phyloP scores from a whole-genome alignment of 306 rosid genomes.

The Quercus aquifolioides region DNA sequence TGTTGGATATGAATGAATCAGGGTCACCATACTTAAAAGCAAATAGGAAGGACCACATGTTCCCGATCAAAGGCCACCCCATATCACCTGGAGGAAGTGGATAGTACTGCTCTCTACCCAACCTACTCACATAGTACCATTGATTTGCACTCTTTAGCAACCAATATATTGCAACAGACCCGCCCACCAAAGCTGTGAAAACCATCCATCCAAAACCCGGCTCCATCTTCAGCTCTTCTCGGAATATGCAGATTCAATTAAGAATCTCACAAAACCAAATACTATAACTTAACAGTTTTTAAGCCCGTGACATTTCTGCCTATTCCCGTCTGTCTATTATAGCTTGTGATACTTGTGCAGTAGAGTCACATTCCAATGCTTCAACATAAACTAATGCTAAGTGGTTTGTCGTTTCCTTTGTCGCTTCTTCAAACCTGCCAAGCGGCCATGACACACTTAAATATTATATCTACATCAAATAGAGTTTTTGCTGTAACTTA shows the following conservation, averaged over 20 bases:
- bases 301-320: too few relatives aligned
- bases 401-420: too few relatives aligned
- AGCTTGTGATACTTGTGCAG: too few relatives aligned
- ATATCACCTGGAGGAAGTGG: slow-evolving; percentile 48
- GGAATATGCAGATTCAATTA: background rate
- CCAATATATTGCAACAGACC: background rate
- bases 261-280: background rate
- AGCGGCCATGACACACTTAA: too few relatives aligned
- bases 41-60: slow-evolving; percentile 31
- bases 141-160: slow-evolving; percentile 20
- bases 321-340: too few relatives aligned
- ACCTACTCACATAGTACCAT: slow-evolving; percentile 21
- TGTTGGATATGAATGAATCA: slow-evolving; percentile 33
- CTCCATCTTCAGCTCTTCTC: background rate
- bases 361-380: too few relatives aligned
- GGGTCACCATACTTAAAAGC: slow-evolving; percentile 30
- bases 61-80: slow-evolving; percentile 51
- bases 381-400: too few relatives aligned
- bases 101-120: slow-evolving; percentile 4
- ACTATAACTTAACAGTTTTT: too few relatives aligned
- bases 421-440: too few relatives aligned
- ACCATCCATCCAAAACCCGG: background rate
- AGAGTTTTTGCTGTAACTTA: too few relatives aligned
- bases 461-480: too few relatives aligned
- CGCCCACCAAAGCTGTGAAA: background rate